Conservation (phyloP, 257 asterid species). For the Scutellaria galericulata region DNA sequence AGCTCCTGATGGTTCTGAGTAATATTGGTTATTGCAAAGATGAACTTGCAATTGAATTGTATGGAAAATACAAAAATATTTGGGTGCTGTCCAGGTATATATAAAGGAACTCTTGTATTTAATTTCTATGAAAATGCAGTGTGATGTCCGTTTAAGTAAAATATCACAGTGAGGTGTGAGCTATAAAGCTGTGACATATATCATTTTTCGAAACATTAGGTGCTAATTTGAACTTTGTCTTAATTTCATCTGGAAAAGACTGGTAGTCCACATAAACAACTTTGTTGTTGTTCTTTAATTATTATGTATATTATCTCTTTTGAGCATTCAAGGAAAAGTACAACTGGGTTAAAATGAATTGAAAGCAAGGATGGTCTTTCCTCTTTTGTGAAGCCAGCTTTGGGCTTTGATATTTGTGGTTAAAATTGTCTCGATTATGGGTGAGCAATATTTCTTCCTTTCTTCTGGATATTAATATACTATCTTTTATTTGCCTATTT, state of each 20-base stretch:
- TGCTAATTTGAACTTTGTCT: slow-evolving; percentile 16
- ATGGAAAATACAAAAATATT: slow-evolving; percentile 65
- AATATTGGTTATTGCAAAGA: slow-evolving; percentile 97
- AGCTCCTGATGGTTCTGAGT: slow-evolving; percentile 91
- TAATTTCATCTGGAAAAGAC: slow-evolving; percentile 4
- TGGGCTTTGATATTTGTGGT: slow-evolving; percentile 8
- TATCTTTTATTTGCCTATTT: slow-evolving; percentile 39
- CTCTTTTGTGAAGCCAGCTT: slow-evolving; percentile 27
- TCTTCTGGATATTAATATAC: slow-evolving; percentile 32
- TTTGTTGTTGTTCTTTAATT: slow-evolving; percentile 3
- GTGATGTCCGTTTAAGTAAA: slow-evolving; percentile 21
- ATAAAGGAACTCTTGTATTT: slow-evolving; percentile 24
- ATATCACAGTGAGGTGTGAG: slow-evolving; percentile 6
- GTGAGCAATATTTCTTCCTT: slow-evolving; percentile 25
- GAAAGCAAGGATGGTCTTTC: slow-evolving; percentile 18
- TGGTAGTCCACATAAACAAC: slow-evolving; percentile 8
- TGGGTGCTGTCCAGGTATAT: slow-evolving; percentile 81
- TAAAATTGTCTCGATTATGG: slow-evolving; percentile 19
- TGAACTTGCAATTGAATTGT: slow-evolving; percentile 80
- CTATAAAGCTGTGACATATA: not conserved
- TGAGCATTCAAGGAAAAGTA: not conserved
- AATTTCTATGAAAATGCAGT: slow-evolving; percentile 10
- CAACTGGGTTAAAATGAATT: not conserved
- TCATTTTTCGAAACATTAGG: not conserved
- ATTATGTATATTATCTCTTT: slow-evolving; percentile 18